Conservation (phyloP, 2,329 filamentous ascomycete species). For the Calycina herbarum region DNA sequence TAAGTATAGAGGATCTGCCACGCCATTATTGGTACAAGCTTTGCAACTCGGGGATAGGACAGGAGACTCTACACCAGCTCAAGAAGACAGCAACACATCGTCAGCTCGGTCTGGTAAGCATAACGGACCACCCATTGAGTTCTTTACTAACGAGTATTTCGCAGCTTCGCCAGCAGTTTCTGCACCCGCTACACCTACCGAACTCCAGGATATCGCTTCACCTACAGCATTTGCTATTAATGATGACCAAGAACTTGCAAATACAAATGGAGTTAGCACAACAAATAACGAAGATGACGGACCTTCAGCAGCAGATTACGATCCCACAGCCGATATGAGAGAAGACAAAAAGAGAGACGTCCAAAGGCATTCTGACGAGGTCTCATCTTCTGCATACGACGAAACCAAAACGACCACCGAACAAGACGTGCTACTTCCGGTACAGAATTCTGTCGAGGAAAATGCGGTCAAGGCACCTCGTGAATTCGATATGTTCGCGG, state of each 20-base stretch:
- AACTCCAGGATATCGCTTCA: constrained; percentile 37
- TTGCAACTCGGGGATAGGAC: constrained; percentile 38
- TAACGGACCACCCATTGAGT: neutral
- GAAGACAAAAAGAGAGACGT: constrained; percentile 76
- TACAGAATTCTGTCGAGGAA: constrained; percentile 40
- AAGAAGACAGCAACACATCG: constrained; percentile 28
- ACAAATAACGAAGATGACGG: constrained; percentile 59
- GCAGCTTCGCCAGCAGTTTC: constrained; percentile 36
- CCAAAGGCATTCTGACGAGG: constrained; percentile 58
- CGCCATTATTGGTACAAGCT: constrained; percentile 71
- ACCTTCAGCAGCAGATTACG: constrained; percentile 90
- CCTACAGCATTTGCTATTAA: constrained; percentile 56
- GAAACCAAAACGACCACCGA: constrained; percentile 56
- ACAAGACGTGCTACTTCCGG: constrained; percentile 49
- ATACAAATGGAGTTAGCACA: constrained; percentile 49
- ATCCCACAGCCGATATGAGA: constrained; percentile 84
- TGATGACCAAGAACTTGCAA: constrained; percentile 68
- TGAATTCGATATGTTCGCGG: constrained; percentile 87
- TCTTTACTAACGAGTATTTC: constrained; percentile 20
- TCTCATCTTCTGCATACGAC: constrained; percentile 56
- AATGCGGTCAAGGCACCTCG: constrained; percentile 51
- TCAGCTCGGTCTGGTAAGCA: constrained; percentile 41
- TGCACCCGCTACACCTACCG: constrained; percentile 38
- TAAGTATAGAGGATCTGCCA: constrained; percentile 71
- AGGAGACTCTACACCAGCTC: constrained; percentile 34